Evolutionary conservation across 257 asterid species (phyloP).

Genomic region (Ligustrum vulgare): DNA sequence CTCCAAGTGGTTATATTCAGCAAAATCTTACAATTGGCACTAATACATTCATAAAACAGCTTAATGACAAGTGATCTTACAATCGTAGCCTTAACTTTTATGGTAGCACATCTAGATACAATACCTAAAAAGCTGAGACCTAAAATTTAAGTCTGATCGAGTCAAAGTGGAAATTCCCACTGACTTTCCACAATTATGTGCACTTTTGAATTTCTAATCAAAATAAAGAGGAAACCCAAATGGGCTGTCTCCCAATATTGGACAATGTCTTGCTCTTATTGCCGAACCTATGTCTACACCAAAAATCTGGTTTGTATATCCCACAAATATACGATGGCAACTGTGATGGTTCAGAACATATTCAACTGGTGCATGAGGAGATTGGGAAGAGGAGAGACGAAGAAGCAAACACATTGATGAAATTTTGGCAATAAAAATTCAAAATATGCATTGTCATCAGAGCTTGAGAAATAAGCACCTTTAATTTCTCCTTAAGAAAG

Average conservation of each 20-base stretch:
- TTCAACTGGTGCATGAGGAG: neutral
- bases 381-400: neutral
- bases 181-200: conserved; percentile 7
- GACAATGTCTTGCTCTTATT: neutral
- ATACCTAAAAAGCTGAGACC: neutral
- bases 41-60: conserved; percentile 4
- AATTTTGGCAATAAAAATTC: neutral
- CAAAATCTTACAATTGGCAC: conserved; percentile 15
- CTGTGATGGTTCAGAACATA: neutral
- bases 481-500: conserved; percentile 86
- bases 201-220: conserved; percentile 1
- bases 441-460: conserved; percentile 2
- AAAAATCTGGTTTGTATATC: neutral
- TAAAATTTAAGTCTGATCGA: conserved; percentile 17
- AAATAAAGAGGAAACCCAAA: neutral
- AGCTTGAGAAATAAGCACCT: conserved; percentile 51
- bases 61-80: neutral
- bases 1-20: conserved; percentile 14
- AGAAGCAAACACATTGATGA: conserved; percentile 11
- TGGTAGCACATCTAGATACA: conserved; percentile 8
- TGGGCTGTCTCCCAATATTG: neutral
- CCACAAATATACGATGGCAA: neutral
- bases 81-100: conserved; percentile 12
- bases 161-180: conserved; percentile 12
- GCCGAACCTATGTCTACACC: neutral